Evolutionary conservation across 2,329 filamentous ascomycete species (phyloP), one percentile per base, ranked within the genome.

Genomic region (Aspergillus cejpii): DNA sequence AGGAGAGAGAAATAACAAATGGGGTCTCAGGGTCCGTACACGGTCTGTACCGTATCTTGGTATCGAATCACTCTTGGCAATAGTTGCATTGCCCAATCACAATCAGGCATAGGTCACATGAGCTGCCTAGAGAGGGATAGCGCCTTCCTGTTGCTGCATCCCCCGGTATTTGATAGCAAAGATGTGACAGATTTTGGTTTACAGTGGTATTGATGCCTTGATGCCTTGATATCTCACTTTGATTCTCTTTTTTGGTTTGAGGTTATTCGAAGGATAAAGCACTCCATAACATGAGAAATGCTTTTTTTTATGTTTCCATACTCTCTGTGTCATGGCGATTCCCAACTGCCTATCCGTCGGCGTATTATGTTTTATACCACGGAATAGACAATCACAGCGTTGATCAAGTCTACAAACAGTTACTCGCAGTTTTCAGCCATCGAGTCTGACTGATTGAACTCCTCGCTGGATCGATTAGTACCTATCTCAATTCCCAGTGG

Each of bases 161-260:
- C 50, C 51, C 50, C 52, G 50, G 54, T 53, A 53, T 53, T 45
- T 14, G 19, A 20, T 34, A 19, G 17, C 31, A 11, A 19, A 17
- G 12, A 5, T 44, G 33, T 37, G 44, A 48, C 48, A 10, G 27
- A 4, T 5, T 5, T 14, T 23, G 7, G 39, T 43, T 24, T 17
- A 19, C n/a, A 4, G 12, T 7, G 7, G 51, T 54, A 52, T 51
- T 26, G 24, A 12, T 53, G 50, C 52, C 52, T 49, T 39, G 37
- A 14, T 12, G 50, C 53, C 51, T 55, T 21, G 23, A 24, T 24
- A 8, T 8, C 23, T 24, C 8, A 24, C 23, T 4, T 24, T 24
- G 23, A 24, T 24, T 8, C 5, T 10, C 33, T 19, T 19, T 17
- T 36, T 36, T 10, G 11, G 12, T 24, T 24, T 4, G 23, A 24